phyloP scores from a whole-genome alignment of 1,284 basidiomycete genomes.

The Cryptococcus sp. region DNA sequence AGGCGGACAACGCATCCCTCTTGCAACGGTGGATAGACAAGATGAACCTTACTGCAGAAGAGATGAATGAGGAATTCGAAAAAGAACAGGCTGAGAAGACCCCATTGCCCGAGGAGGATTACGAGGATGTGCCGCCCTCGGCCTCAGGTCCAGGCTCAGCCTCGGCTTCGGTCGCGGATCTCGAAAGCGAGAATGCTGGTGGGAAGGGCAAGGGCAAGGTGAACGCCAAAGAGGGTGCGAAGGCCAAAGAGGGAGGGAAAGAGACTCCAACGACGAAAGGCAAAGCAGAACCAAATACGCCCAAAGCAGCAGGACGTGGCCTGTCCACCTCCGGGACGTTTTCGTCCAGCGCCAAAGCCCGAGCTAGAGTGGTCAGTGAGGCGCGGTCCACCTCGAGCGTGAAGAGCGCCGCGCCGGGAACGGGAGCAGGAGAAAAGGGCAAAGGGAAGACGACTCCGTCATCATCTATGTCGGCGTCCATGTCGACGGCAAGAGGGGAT shows the following conservation, averaged over 20 bases:
- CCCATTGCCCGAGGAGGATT: neutral
- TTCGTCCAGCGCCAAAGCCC: too few relatives aligned
- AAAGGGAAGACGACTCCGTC: neutral
- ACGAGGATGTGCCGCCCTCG: neutral
- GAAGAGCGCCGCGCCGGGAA: too few relatives aligned
- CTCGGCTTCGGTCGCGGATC: neutral
- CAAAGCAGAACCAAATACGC: neutral
- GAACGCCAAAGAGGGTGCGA: neutral
- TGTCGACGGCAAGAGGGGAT: constrained; percentile 8
- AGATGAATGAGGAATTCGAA: constrained; percentile 79
- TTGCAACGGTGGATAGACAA: constrained; percentile 93
- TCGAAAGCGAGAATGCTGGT: neutral
- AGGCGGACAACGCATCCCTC: constrained; percentile 89
- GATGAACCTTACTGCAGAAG: constrained; percentile 88
- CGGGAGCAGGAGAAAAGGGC: neutral
- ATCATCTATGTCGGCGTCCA: neutral
- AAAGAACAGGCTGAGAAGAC: constrained; percentile 24
- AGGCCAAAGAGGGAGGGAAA: constrained; percentile 5
- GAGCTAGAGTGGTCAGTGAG: too few relatives aligned
- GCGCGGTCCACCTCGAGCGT: too few relatives aligned
- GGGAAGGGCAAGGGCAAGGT: neutral
- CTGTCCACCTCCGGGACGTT: too few relatives aligned
- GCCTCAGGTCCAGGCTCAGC: neutral
- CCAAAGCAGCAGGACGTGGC: neutral
- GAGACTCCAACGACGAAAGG: neutral